Evolutionary conservation across 305 asterid genomes (phyloP), one percentile per base, ranked within the genome.

Genomic region (Fraxinus albicans): DNA sequence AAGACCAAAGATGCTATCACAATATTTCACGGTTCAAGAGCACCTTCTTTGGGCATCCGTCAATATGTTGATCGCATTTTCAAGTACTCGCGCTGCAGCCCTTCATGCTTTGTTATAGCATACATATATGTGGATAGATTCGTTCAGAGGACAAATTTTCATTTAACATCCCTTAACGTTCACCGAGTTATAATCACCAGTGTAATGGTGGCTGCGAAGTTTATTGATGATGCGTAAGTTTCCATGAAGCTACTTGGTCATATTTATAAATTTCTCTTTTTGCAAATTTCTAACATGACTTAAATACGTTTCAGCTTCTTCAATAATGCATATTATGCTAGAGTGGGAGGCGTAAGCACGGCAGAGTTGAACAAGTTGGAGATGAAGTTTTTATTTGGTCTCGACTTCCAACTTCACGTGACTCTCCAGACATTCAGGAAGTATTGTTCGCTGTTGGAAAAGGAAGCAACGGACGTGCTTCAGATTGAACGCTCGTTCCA

Each of bases 81-180:
- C 55, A 96, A 95, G 93, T 96, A 96, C 67, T 86, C 98, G 0
- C 84, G 94, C 84, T 96, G 98, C 93, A 96, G 98, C 89, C 95
- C 98, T 6, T 91, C 98, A 19, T 96, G 99, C 90, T 93, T 93
- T 29, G 88, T 95, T 21, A 84, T 95, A 10, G 98, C 99, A 27
- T 89, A 91, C 35, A 85, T 96, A 74, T 95, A 95, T 73, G 58
- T 95, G 82, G 98, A 96, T 55, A 90, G 93, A 83, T 95, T 87
- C 73, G 84, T 92, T 74, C 93, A 91, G 84, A 85, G 78, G 58
- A 91, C 91, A 29, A 79, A 84, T 70, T 34, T 90, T 17, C 53
- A 63, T 81, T 47, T 93, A 23, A 93, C 97, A 53, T 92, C 98
- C 83, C 94, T 96, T 83, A 96, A 90, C 76, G 89, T 95, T 81